Base-by-base conservation (phyloP, 208 protist genomes). In the Acanthamoeba castellanii region DNA sequence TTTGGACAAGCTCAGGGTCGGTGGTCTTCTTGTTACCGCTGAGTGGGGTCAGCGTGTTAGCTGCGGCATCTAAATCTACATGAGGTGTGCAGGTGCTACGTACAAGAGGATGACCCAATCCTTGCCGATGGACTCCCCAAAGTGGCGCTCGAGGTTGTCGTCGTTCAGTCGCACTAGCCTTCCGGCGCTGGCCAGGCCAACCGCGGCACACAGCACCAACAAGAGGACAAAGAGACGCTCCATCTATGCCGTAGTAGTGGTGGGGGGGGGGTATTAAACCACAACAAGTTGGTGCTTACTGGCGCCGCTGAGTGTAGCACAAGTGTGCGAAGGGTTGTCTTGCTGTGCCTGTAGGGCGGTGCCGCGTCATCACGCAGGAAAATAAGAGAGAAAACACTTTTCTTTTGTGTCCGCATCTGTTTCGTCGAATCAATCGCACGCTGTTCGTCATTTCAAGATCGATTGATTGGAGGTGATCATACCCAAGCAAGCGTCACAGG, bases 51-150 rank as follows among this genome's bases (percentile, higher is more conserved):
- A 0, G 20, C 7, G 32, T 14, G 34, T 85, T 20, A 85, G 61
- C 27, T 32, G 55, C 61, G 8, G 5, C 6, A 5, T 13, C 61
- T 0, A 22, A 68, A 68, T 25, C 25, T 13, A n/a, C 14, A 68
- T 32, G 61, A 42, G 20, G 18, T 11, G 13, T 57, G 52, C 18
- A 57, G 52, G 52, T 20, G 52, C 16, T 14, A 88, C 81, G 47
- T 64, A 88, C 81, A 88, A 64, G 13, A 88, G 81, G 8, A 88
- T 37, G 9, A 88, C n/a, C 81, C 81, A 88, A 8, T 88, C 81
- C 27, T 37, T 59, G 45, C 50, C 81, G 16, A 7, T 14, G 30
- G 18, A 42, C 3, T 34, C 13, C 0, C 3, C 30, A 25, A 88
- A 88, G 52, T 45, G 2, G 27, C 47, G 13, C 76, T 85, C 76